These are phyloP conservation scores for Mantamonas sphyraenae DNA, from an alignment of 78 protist genomes.

Conservation along the genomic window DNA sequence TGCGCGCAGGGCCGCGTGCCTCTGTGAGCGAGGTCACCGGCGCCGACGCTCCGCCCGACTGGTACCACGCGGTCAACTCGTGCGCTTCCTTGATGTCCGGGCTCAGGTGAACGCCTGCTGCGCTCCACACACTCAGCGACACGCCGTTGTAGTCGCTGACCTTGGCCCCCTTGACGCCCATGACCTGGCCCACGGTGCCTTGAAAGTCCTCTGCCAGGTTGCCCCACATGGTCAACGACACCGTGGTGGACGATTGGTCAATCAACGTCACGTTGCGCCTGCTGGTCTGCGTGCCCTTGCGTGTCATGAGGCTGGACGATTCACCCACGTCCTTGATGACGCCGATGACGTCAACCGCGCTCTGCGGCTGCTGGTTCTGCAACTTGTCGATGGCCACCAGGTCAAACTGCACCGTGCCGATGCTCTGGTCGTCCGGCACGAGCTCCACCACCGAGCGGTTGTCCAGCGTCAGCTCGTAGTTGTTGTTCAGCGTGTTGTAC, in stretches of 20 bases:
- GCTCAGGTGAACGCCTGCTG: neutral
- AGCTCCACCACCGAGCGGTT: conserved; percentile 8
- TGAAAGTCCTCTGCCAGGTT: conserved; percentile 3
- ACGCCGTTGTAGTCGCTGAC: conserved; percentile 5
- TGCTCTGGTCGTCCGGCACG: conserved; percentile 9
- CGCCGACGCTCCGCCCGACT: neutral
- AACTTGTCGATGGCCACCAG: conserved; percentile 1
- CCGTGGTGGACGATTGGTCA: conserved; percentile 17
- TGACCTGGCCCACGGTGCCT: neutral
- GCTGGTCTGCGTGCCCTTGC: neutral
- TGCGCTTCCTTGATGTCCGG: conserved; percentile 20
- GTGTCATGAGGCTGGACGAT: neutral
- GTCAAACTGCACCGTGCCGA: neutral
- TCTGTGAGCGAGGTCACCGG: neutral
- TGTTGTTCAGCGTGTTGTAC: conserved; percentile 17
- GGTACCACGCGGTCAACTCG: neutral
- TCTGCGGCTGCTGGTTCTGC: neutral
- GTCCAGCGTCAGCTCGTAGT: conserved; percentile 44
- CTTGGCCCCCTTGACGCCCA: conserved; percentile 1
- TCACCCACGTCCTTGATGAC: conserved; percentile 17
- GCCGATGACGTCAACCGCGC: conserved; percentile 30
- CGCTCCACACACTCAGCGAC: neutral
- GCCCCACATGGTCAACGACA: conserved; percentile 52
- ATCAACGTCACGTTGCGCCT: conserved; percentile 12
- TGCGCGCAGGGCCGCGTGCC: conserved; percentile 2